Evolutionary conservation across 108 stramenopile genomes (phyloP).

Genomic region (Skeletonema costatum): DNA sequence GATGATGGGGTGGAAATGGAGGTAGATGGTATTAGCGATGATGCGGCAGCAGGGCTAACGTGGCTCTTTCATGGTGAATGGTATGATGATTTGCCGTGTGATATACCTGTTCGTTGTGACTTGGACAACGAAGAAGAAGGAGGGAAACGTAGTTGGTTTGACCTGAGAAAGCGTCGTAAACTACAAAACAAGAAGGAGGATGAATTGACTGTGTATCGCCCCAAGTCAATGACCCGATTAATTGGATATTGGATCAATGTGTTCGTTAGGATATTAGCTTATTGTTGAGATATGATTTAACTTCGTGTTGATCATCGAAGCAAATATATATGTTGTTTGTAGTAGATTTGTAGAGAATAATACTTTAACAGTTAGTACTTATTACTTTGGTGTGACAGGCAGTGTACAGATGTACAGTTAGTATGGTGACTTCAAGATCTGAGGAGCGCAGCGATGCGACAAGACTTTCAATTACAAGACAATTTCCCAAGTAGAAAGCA

Average conservation of each 20-base stretch:
- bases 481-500: too few species aligned
- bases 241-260: constrained; percentile 5
- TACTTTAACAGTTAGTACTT: too few species aligned
- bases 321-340: too few species aligned
- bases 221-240: background rate
- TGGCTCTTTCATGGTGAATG: constrained; percentile 6
- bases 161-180: background rate
- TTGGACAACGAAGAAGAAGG: background rate
- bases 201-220: background rate
- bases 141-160: background rate
- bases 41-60: too few species aligned
- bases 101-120: background rate
- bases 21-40: background rate
- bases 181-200: background rate
- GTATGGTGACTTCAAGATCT: too few species aligned
- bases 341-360: too few species aligned
- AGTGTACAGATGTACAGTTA: too few species aligned
- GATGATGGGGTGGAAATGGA: background rate
- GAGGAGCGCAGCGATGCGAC: too few species aligned
- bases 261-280: constrained; percentile 1
- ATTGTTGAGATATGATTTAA: background rate
- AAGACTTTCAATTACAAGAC: too few species aligned
- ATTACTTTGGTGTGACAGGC: too few species aligned
- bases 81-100: constrained; percentile 2
- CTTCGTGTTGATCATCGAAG: background rate